Conservation (phyloP, 2,329 filamentous ascomycete genomes). For the Trichoderma hamatum region DNA sequence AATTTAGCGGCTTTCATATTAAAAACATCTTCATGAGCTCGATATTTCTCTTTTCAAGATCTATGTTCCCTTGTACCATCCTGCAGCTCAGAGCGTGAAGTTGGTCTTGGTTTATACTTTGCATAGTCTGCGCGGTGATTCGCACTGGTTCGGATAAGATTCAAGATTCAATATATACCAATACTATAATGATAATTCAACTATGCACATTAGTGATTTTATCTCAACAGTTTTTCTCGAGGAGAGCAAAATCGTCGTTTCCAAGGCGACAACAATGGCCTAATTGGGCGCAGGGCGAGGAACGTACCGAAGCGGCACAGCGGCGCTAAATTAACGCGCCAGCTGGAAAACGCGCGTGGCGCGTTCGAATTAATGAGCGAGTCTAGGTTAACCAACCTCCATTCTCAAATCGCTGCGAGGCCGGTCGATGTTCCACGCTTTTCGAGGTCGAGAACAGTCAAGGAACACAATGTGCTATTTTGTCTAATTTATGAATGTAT, state of each 20-base stretch:
- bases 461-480: constrained; percentile 6
- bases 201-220: not conserved
- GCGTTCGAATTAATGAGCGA: constrained; percentile 23
- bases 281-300: not conserved
- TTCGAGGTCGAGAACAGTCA: not conserved
- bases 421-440: not conserved
- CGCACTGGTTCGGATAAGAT: not conserved
- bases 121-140: not conserved
- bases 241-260: not conserved
- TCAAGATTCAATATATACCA: not conserved
- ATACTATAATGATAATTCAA: not conserved
- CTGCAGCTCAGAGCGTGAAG: not conserved
- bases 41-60: not conserved
- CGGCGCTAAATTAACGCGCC: constrained; percentile 26
- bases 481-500: not conserved
- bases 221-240: not conserved
- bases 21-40: not conserved
- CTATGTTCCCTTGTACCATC: not conserved
- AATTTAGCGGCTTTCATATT: not conserved
- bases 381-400: constrained; percentile 22
- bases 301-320: constrained; percentile 4
- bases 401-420: not conserved
- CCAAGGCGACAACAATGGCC: not conserved
- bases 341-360: constrained; percentile 21
- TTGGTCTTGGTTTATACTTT: not conserved